Percentiles rank a stretch among this genome's conserved stretches.
Conservation (phyloP, 78 protist species). For the Cyanophora paradoxa region DNA sequence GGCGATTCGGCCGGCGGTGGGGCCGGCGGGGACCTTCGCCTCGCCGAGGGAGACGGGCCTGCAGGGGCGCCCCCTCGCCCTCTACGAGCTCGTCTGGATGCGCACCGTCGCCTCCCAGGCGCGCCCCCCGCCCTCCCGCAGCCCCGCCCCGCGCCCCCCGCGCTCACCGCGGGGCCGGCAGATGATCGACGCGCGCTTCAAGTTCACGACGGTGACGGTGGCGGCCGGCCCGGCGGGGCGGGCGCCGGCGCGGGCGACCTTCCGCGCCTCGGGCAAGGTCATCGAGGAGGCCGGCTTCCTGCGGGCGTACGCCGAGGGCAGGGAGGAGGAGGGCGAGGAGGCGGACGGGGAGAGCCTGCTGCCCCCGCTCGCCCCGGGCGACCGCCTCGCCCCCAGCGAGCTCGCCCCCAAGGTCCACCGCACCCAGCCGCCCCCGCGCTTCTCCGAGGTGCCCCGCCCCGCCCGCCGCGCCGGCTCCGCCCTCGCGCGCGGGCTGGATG, state of each 20-base stretch:
- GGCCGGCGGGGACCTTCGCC: background rate
- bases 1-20: conserved; percentile 21
- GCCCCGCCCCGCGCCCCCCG: background rate
- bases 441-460: too few relatives aligned
- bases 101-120: conserved; percentile 19
- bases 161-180: background rate
- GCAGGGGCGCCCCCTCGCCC: background rate
- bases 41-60: background rate
- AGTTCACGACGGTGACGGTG: background rate
- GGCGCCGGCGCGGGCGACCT: background rate
- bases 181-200: background rate
- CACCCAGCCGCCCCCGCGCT: background rate
- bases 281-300: background rate
- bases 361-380: background rate
- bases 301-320: background rate
- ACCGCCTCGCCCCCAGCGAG: background rate
- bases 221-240: background rate
- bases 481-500: background rate
- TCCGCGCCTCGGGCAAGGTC: conserved; percentile 11
- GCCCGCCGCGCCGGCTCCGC: background rate
- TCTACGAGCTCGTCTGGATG: conserved; percentile 21
- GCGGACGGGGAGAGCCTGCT: background rate
- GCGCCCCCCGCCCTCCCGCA: conserved; percentile 6
- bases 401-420: background rate
- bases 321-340: background rate